Base-by-base conservation (phyloP, 306 rosid species). In the Castanea mollissima region DNA sequence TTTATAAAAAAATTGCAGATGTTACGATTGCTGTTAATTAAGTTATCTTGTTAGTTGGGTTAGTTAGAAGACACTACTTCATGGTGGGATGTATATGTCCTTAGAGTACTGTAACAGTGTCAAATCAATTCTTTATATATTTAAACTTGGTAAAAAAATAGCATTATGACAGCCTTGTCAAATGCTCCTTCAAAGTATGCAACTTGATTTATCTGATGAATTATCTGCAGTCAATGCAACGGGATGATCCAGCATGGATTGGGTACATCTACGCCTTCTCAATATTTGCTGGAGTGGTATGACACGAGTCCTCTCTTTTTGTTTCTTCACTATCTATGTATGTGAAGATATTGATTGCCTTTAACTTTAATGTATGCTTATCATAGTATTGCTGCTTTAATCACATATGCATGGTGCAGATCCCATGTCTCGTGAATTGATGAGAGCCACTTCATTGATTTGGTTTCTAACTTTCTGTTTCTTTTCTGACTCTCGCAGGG, bases 261-360 rank as follows among this genome's bases (percentile, higher is more conserved):
- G 91, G 91, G 63, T 85, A 88, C 80, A 73, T 88, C 38, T 88
- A 85, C 68, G 86, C 91, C 77, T 88, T 88, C 86, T 85, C 77
- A 70, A 88, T 88, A 80, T 85, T 88, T 81, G 75, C 55, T 56
- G 91, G 91, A 78, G 91, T 88, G 91, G 91, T 88, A 88, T 69
- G 86, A 81, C 14, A 65, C 65, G 51, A 74, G 64, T 73, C 27
- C 67, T 69, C 13, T 59, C 35, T 58, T 64, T 38, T 20, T 18
- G 55, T 27, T 51, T 74, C 49, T 74, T 54, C 3, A 10, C 58
- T 54, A 57, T 75, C 63, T 46, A 57, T 16, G 14, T 11, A n/a
- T 75, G 13, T 71, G 20, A 32, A 64, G 15, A 29, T 74, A 60
- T 71, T 51, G 78, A 49, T 76, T 72, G 5, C 19, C 70, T 75